phyloP scores from a whole-genome alignment of 805 yeast species.

The Pichia deserticola region DNA sequence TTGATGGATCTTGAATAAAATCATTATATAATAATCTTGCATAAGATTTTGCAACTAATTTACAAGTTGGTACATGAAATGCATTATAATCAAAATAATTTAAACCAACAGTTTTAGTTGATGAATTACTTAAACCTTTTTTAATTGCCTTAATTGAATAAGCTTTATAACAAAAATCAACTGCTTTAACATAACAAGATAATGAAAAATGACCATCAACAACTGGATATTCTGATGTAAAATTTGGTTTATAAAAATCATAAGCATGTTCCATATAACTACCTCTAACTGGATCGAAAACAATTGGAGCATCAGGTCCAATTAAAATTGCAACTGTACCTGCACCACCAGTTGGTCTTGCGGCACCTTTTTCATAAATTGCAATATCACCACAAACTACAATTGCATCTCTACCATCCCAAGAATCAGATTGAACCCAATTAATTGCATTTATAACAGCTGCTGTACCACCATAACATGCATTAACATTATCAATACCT shows the following conservation, averaged over 20 bases:
- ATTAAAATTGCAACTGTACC: constrained; percentile 91
- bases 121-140: constrained; percentile 37
- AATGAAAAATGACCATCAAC: constrained; percentile 97
- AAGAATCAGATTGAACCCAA: constrained; percentile 92
- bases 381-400: constrained; percentile 98
- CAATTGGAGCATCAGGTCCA: constrained; percentile 97
- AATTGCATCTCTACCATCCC: constrained; percentile 98
- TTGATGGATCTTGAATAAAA: constrained; percentile 61
- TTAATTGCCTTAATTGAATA: constrained; percentile 71
- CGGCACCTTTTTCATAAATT: constrained; percentile 92
- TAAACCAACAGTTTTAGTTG: constrained; percentile 54
- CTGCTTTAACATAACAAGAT: constrained; percentile 87
- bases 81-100: constrained; percentile 83
- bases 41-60: constrained; percentile 84
- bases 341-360: constrained; percentile 99
- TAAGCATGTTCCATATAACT: constrained; percentile 94
- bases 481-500: constrained; percentile 93
- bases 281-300: constrained; percentile 83
- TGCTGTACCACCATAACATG: constrained; percentile 97
- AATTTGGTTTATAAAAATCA: constrained; percentile 97
- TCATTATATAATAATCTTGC: constrained; percentile 91
- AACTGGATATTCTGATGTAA: constrained; percentile 91
- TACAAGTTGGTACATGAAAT: constrained; percentile 98
- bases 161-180: constrained; percentile 76
- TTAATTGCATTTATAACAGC: constrained; percentile 89